These are phyloP conservation scores for Sicyos baderoa DNA, from an alignment of 306 rosid genomes.

Conservation along the genomic window DNA sequence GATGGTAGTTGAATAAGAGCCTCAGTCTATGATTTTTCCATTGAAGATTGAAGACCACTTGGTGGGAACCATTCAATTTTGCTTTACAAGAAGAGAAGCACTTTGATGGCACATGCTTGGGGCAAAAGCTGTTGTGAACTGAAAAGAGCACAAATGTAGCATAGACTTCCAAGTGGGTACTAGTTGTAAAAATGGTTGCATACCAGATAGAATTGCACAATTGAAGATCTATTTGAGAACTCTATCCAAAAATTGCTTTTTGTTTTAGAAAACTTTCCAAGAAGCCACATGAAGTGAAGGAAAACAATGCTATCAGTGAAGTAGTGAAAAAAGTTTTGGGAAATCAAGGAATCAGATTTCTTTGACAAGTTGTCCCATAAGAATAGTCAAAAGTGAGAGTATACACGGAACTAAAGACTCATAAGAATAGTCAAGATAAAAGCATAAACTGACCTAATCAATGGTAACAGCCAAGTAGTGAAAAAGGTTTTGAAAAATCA, in stretches of 20 bases:
- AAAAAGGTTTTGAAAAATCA: too few relatives aligned
- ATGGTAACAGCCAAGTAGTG: too few relatives aligned
- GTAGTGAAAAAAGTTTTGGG: too few relatives aligned
- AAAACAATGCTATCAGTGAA: too few relatives aligned
- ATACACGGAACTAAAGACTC: too few relatives aligned
- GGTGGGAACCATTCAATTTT: constrained; percentile 3
- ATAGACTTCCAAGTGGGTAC: too few relatives aligned
- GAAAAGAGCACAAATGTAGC: not conserved
- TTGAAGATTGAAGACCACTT: not conserved
- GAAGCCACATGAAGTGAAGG: not conserved
- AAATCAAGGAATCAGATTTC: too few relatives aligned
- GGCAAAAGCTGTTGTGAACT: not conserved
- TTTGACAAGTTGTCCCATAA: too few relatives aligned
- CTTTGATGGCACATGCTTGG: constrained; percentile 11
- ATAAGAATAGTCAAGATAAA: too few relatives aligned
- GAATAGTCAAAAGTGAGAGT: too few relatives aligned
- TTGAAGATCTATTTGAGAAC: not conserved
- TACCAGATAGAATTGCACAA: not conserved
- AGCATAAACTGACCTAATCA: too few relatives aligned
- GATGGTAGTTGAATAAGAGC: constrained; percentile 9
- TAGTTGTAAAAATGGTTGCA: not conserved
- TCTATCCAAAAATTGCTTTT: not conserved
- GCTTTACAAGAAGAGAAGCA: constrained; percentile 3
- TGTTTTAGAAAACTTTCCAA: not conserved
- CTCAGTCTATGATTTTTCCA: too few relatives aligned